Evolutionary conservation across 192 early-diverging fungal genomes (phyloP), one percentile per base, ranked within the genome.

Genomic region (Coemansia erecta): DNA sequence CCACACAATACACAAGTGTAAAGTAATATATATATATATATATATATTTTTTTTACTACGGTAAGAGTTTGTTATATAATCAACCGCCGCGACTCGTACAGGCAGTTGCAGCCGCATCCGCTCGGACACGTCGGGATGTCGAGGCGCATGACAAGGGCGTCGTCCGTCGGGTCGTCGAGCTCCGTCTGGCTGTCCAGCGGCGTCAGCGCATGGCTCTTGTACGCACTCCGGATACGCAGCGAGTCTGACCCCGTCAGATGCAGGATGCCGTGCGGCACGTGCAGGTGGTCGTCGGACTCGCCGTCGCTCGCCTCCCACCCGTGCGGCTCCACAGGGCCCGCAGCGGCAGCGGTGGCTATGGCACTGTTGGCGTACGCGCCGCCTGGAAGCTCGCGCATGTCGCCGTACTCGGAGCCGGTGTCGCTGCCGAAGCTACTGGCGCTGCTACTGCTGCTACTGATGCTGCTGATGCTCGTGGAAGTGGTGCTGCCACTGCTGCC

Each of bases 51-150:
- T 49, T 12, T 24, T 52, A 33, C 21, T 31, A 3, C 26, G 1
- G 28, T n/a, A 33, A 7, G 26, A 8, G 21, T 35, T 60, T 11
- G 21, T 35, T 60, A 66, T 18, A 61, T 49, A 17, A 70, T 63
- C 5, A 66, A 59, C 13, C 50, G 18, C 4, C 61, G 55, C 19
- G 68, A 67, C 26, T 73, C 67, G 49, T 60, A 64, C 40, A 80
- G 28, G 26, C 77, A 80, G 47, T 67, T 73, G 59, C 77, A 80
- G 7, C 66, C 77, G 31, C 77, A 80, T 1, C 77, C 77, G 0
- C 63, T 59, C 0, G 77, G 71, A 33, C 77, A 80, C 10, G 77
- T 80, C 2, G 77, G 77, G 4, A 65, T 57, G n/a, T 60, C 64
- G 14, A 49, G 4, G 23, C 56, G 66, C 61, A 60, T 21, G 0